These are phyloP conservation scores for Cicer judaicum DNA, from an alignment of 306 rosid genomes.

Conservation along the genomic window DNA sequence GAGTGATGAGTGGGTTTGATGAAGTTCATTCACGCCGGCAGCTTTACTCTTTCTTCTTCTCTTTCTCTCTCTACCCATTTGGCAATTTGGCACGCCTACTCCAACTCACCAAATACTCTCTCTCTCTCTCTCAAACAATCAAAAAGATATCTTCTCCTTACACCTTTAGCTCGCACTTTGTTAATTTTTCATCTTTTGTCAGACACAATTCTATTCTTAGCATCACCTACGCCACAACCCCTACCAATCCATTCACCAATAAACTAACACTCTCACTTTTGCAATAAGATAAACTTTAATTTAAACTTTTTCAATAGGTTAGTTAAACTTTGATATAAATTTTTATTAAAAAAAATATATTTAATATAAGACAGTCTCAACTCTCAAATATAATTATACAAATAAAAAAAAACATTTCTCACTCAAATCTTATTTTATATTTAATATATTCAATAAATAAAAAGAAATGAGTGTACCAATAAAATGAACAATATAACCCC, in stretches of 20 bases:
- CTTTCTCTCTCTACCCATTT: constrained; percentile 57
- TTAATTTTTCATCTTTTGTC: constrained; percentile 70
- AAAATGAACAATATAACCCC: constrained; percentile 51
- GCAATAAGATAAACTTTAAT: too few species aligned
- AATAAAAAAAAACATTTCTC: neutral
- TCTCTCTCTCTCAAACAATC: constrained; percentile 46
- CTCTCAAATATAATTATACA: too few species aligned
- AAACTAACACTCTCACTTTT: constrained; percentile 31
- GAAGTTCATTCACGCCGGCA: constrained; percentile 91
- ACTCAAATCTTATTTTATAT: constrained; percentile 10
- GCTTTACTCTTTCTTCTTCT: constrained; percentile 63
- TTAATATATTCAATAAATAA: constrained; percentile 29
- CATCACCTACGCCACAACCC: constrained; percentile 51
- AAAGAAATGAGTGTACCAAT: constrained; percentile 16
- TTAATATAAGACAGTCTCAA: too few species aligned
- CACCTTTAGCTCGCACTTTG: constrained; percentile 65
- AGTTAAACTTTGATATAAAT: too few species aligned
- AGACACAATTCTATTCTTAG: constrained; percentile 65
- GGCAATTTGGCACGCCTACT: constrained; percentile 87
- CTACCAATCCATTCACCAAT: constrained; percentile 30
- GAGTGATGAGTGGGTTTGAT: constrained; percentile 78
- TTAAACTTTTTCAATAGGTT: too few species aligned
- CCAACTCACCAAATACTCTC: constrained; percentile 66
- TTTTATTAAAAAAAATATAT: too few species aligned
- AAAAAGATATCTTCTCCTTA: constrained; percentile 64